phyloP scores from a whole-genome alignment of 2,329 filamentous ascomycete species.

The Fusarium annulatum region DNA sequence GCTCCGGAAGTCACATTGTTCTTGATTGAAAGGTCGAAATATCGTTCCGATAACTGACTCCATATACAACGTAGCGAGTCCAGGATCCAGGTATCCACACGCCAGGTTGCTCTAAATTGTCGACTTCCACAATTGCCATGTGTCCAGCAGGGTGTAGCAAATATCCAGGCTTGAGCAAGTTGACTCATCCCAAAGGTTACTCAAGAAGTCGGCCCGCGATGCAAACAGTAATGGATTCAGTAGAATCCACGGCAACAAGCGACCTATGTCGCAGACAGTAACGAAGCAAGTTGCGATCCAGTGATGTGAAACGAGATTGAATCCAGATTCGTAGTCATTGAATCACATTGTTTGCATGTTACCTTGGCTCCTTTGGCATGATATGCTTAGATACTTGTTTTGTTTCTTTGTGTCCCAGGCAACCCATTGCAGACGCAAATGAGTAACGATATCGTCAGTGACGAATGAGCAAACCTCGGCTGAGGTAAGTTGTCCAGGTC shows the following conservation, averaged over 20 bases:
- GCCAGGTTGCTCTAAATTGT: background rate
- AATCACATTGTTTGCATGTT: conserved; percentile 26
- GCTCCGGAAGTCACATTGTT: background rate
- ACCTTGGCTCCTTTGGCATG: conserved; percentile 34
- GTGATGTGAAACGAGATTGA: background rate
- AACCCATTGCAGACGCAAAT: conserved; percentile 27
- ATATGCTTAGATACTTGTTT: conserved; percentile 25
- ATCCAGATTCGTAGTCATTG: conserved; percentile 9
- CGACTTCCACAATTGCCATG: conserved; percentile 24
- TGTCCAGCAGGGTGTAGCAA: conserved; percentile 27
- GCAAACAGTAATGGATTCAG: conserved; percentile 1
- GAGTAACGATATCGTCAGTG: conserved; percentile 27
- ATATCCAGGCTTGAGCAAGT: conserved; percentile 12
- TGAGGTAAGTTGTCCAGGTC: conserved; percentile 22
- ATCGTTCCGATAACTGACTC: background rate
- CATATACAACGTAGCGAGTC: background rate
- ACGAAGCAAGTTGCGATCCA: conserved; percentile 33
- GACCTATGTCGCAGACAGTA: conserved; percentile 19
- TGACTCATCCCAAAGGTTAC: conserved; percentile 1
- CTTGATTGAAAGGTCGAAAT: background rate
- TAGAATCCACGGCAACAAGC: conserved; percentile 19
- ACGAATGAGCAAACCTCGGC: conserved; percentile 35
- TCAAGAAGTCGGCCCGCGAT: background rate
- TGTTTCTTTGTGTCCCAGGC: conserved; percentile 19
- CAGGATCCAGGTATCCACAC: background rate